Evolutionary conservation across 2,329 filamentous ascomycete species (phyloP).

Genomic region (Macrophomina tecta): DNA sequence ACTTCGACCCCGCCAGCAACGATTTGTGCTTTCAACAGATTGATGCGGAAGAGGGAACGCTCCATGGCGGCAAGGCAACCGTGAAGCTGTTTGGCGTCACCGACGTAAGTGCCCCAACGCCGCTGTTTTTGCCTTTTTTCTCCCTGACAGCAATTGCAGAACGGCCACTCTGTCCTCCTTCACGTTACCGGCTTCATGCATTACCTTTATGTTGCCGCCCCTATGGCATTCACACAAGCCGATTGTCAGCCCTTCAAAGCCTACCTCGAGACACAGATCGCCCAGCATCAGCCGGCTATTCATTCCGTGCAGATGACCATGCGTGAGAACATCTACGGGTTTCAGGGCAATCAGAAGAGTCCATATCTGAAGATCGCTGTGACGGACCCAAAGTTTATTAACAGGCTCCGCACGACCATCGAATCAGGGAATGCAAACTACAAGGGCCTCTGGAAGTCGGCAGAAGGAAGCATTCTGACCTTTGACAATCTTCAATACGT

Average conservation of each 20-base stretch:
- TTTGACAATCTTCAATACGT: conserved; percentile 98
- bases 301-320: conserved; percentile 81
- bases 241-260: conserved; percentile 80
- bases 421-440: conserved; percentile 82
- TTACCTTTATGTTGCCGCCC: conserved; percentile 92
- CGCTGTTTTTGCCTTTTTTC: conserved; percentile 44
- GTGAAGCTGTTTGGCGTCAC: conserved; percentile 96
- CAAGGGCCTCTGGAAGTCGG: conserved; percentile 81
- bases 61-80: conserved; percentile 76
- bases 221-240: conserved; percentile 75
- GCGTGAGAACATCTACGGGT: conserved; percentile 90
- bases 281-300: conserved; percentile 75
- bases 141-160: conserved; percentile 43
- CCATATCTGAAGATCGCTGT: conserved; percentile 94
- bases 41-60: conserved; percentile 86
- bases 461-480: conserved; percentile 76
- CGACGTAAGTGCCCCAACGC: conserved; percentile 58
- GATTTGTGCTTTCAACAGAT: conserved; percentile 93
- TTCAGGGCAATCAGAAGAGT: conserved; percentile 89
- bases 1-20: conserved; percentile 69
- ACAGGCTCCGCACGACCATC: conserved; percentile 74
- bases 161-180: conserved; percentile 87
- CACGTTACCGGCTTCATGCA: conserved; percentile 97
- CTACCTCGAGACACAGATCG: conserved; percentile 80
- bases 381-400: conserved; percentile 84